phyloP scores from a whole-genome alignment of 495 filamentous ascomycete species.

The Zalerion maritima region DNA sequence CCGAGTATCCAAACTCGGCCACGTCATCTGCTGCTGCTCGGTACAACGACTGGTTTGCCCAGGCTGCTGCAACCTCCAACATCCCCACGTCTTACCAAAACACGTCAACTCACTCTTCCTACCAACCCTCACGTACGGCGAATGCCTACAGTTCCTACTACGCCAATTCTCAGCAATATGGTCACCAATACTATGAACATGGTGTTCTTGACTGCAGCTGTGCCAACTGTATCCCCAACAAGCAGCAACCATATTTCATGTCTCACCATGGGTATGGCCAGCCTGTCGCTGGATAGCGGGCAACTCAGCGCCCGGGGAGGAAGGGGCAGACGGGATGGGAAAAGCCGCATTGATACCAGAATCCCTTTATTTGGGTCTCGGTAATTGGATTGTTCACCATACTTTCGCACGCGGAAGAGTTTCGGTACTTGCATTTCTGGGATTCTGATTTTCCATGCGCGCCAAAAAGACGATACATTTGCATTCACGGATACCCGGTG shows the following conservation, averaged over 20 bases:
- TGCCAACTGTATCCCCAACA: slow-evolving; percentile 44
- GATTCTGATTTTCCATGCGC: too few species aligned
- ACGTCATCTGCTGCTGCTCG: slow-evolving; percentile 25
- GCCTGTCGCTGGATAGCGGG: slow-evolving; percentile 43
- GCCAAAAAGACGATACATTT: slow-evolving; percentile 1
- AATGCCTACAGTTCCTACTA: slow-evolving; percentile 17
- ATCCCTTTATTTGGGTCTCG: too few species aligned
- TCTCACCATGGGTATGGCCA: slow-evolving; percentile 47
- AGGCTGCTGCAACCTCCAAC: slow-evolving; percentile 16
- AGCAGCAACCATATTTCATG: slow-evolving; percentile 50
- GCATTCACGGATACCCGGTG: slow-evolving; percentile 1
- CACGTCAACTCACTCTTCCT: slow-evolving; percentile 25
- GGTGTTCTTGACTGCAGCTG: slow-evolving; percentile 55
- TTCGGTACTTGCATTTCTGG: too few species aligned
- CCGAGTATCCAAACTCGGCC: slow-evolving; percentile 31
- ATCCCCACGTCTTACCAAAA: slow-evolving; percentile 38
- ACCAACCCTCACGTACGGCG: slow-evolving; percentile 15
- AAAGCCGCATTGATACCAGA: neutral
- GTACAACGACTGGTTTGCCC: slow-evolving; percentile 32
- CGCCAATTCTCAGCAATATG: slow-evolving; percentile 37
- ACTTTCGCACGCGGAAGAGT: too few species aligned
- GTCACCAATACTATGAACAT: slow-evolving; percentile 43
- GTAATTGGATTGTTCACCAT: too few species aligned
- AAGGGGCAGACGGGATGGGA: neutral
- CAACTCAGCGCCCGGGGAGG: too few species aligned